Evolutionary conservation across 2,329 filamentous ascomycete species (phyloP).

Genomic region (Trichoderma atroviride): DNA sequence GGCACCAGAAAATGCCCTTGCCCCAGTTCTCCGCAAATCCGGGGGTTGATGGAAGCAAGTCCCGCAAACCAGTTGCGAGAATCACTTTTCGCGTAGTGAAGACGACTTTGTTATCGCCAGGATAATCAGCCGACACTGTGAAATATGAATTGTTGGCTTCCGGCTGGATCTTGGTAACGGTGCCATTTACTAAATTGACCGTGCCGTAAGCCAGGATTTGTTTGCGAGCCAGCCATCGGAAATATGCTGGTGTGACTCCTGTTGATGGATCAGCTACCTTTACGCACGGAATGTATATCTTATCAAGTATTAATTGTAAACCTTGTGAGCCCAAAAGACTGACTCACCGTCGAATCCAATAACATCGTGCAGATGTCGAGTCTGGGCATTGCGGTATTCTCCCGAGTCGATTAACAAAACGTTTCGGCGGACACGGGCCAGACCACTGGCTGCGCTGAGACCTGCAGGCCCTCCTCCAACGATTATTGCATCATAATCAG

Average conservation of each 20-base stretch:
- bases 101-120: constrained; percentile 31
- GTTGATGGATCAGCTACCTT: neutral
- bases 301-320: neutral
- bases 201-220: constrained; percentile 56
- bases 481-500: constrained; percentile 57
- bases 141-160: constrained; percentile 50
- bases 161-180: constrained; percentile 49
- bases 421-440: constrained; percentile 60
- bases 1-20: constrained; percentile 64
- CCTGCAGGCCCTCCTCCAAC: constrained; percentile 62
- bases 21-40: constrained; percentile 60
- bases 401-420: constrained; percentile 61
- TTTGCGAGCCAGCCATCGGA: constrained; percentile 55
- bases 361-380: constrained; percentile 63
- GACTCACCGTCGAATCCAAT: constrained; percentile 59
- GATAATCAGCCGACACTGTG: constrained; percentile 40
- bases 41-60: constrained; percentile 57
- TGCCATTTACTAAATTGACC: constrained; percentile 54
- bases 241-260: constrained; percentile 59
- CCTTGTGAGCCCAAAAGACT: too few species aligned
- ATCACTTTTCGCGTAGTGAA: constrained; percentile 57
- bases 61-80: constrained; percentile 59
- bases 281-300: neutral
- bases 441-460: constrained; percentile 55
- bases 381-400: constrained; percentile 59